A percentile compares a stretch with the other conserved stretches of the same genome.
Evolutionary conservation across 768 basidiomycete genomes (phyloP).

Genomic region (Russula virescens): DNA sequence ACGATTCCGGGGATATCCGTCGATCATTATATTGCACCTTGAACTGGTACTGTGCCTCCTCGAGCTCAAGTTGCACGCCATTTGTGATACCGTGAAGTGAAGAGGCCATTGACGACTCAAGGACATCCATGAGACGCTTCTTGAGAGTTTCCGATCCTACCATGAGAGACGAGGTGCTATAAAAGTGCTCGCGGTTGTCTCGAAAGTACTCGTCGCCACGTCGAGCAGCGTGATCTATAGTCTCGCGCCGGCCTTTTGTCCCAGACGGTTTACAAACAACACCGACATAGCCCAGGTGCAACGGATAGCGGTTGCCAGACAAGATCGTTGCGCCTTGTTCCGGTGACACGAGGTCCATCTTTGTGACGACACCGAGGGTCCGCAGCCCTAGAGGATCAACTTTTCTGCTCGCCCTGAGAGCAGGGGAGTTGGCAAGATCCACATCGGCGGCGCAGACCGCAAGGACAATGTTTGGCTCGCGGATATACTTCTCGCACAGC

Average conservation of each 20-base stretch:
- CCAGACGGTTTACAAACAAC: constrained; percentile 81
- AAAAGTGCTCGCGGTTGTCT: constrained; percentile 56
- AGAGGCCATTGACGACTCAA: constrained; percentile 96
- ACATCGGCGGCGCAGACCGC: constrained; percentile 98
- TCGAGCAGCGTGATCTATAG: constrained; percentile 44
- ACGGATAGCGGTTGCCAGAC: constrained; percentile 88
- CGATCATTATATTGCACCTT: constrained; percentile 98
- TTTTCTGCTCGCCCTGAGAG: constrained; percentile 84
- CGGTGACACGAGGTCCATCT: constrained; percentile 95
- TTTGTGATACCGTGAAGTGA: constrained; percentile 95
- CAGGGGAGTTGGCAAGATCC: constrained; percentile 96
- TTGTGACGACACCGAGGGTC: constrained; percentile 96
- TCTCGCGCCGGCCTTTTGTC: constrained; percentile 48
- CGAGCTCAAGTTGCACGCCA: constrained; percentile 93
- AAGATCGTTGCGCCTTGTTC: constrained; percentile 79
- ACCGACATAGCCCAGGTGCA: constrained; percentile 95
- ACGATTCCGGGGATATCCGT: constrained; percentile 89
- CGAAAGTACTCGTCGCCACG: constrained; percentile 68
- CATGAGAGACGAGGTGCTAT: constrained; percentile 61
- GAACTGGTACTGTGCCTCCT: constrained; percentile 97
- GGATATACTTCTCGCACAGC: constrained; percentile 94
- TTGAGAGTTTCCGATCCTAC: constrained; percentile 89
- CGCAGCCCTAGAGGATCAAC: constrained; percentile 93
- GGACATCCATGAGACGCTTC: constrained; percentile 89
- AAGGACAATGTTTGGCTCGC: constrained; percentile 99